Evolutionary conservation across 495 filamentous ascomycete species (phyloP).

Genomic region (Collariella sp.): DNA sequence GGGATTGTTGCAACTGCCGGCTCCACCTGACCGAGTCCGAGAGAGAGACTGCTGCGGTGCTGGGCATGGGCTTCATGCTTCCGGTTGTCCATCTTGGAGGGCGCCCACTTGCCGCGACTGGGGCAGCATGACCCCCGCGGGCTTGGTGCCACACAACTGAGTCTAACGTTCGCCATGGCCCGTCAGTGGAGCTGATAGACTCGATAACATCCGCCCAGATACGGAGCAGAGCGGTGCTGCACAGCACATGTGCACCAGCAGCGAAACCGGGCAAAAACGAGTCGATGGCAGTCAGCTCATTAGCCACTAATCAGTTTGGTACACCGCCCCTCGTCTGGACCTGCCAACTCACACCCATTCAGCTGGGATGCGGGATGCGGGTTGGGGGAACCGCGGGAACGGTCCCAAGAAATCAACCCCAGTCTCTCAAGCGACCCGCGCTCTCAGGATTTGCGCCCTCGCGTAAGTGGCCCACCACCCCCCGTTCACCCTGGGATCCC

Average conservation of each 20-base stretch:
- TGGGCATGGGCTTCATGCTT: not conserved
- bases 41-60: not conserved
- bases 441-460: constrained; percentile 14
- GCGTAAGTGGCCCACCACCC: constrained; percentile 8
- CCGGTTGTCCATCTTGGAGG: not conserved
- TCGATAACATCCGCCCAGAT: not conserved
- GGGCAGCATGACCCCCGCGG: constrained; percentile 1
- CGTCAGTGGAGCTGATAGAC: constrained; percentile 1
- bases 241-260: too few relatives aligned
- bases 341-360: not conserved
- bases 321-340: not conserved
- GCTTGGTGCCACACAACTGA: not conserved
- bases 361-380: not conserved
- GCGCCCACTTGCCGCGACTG: not conserved
- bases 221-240: not conserved
- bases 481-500: not conserved
- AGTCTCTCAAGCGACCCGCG: constrained; percentile 2
- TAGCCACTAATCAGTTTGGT: not conserved
- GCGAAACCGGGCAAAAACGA: too few relatives aligned
- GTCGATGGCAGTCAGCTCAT: not conserved
- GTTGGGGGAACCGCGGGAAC: constrained; percentile 7
- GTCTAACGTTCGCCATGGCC: not conserved
- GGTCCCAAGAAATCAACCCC: not conserved
- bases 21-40: not conserved
- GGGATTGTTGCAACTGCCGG: not conserved